Conservation (phyloP, 2,329 filamentous ascomycete species). For the Zymoseptoria crescenta region DNA sequence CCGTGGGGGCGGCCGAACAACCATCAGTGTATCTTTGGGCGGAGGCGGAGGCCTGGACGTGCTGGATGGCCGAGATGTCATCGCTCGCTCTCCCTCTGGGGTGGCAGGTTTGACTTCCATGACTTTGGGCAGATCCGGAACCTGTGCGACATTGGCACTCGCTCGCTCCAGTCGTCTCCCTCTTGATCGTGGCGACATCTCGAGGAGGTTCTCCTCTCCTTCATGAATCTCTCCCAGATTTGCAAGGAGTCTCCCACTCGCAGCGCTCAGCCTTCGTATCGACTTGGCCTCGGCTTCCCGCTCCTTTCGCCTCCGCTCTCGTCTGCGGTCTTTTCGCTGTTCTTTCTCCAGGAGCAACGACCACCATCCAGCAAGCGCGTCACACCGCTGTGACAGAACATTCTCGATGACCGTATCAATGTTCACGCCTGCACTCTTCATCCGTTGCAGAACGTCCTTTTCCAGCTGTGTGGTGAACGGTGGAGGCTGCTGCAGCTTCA, state of each 20-base stretch:
- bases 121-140: conserved; percentile 69
- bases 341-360: conserved; percentile 90
- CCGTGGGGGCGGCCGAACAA: conserved; percentile 44
- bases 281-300: conserved; percentile 73
- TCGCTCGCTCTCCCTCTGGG: conserved; percentile 38
- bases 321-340: conserved; percentile 70
- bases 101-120: conserved; percentile 51
- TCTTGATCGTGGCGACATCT: conserved; percentile 57
- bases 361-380: conserved; percentile 93
- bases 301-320: conserved; percentile 77
- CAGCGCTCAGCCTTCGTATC: conserved; percentile 74
- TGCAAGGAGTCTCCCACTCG: conserved; percentile 76
- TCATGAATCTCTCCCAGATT: conserved; percentile 74
- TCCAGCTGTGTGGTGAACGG: conserved; percentile 82
- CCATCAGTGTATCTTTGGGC: conserved; percentile 61
- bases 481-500: conserved; percentile 70
- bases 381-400: conserved; percentile 81
- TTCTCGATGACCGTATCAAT: conserved; percentile 93
- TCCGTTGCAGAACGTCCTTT: conserved; percentile 82
- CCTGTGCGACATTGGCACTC: conserved; percentile 33
- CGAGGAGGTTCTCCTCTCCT: conserved; percentile 48
- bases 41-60: conserved; percentile 74
- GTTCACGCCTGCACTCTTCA: conserved; percentile 88
- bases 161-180: conserved; percentile 67
- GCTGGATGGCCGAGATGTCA: conserved; percentile 54